phyloP scores from a whole-genome alignment of 169 alveolate species.

The Ichthyophthirius multifiliis region DNA sequence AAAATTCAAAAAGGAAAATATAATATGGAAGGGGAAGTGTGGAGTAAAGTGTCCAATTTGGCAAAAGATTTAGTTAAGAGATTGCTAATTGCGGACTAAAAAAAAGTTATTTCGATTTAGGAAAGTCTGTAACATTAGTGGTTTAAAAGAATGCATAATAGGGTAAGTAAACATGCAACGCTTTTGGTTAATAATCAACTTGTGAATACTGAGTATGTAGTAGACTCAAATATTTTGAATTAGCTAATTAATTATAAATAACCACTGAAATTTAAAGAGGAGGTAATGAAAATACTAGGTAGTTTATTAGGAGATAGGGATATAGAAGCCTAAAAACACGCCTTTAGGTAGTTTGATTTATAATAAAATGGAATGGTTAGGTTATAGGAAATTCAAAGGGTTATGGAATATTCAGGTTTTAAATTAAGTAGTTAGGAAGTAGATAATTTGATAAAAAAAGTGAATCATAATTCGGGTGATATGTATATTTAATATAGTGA shows the following conservation, averaged over 20 bases:
- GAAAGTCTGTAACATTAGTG: constrained; percentile 58
- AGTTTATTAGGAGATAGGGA: constrained; percentile 31
- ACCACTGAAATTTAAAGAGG: constrained; percentile 32
- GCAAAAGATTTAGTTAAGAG: constrained; percentile 56
- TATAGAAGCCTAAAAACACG: constrained; percentile 14
- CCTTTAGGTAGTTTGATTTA: constrained; percentile 28
- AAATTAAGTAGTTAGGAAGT: constrained; percentile 23
- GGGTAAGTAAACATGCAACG: no score
- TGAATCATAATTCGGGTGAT: not conserved
- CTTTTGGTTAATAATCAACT: no score
- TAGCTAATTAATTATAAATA: not conserved
- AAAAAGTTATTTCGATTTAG: constrained; percentile 49
- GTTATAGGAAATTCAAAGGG: not conserved
- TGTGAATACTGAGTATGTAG: not conserved
- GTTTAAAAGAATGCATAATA: constrained; percentile 1
- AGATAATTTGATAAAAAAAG: not conserved
- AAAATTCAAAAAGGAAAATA: constrained; percentile 47
- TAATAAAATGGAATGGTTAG: not conserved
- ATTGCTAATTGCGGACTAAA: constrained; percentile 46
- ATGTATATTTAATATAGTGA: constrained; percentile 52
- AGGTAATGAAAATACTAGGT: constrained; percentile 34
- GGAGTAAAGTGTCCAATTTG: constrained; percentile 37
- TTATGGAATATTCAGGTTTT: not conserved
- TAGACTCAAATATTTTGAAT: not conserved
- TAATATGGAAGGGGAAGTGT: constrained; percentile 38